Evolutionary conservation across 306 rosid species (phyloP).

Genomic region (Cercis canadensis): DNA sequence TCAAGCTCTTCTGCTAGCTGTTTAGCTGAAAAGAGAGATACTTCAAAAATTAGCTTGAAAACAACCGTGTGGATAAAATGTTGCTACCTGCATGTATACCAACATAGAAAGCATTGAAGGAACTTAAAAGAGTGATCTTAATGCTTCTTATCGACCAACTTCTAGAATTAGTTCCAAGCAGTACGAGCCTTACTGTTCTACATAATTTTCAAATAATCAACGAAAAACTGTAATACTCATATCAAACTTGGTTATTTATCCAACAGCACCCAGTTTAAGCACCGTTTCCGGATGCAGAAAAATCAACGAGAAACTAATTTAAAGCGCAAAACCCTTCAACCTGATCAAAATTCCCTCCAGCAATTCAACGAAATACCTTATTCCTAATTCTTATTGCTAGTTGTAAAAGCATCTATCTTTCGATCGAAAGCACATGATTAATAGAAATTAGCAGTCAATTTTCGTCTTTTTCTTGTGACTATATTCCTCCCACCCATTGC

Average conservation of each 20-base stretch:
- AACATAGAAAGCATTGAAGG: neutral
- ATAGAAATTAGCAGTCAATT: neutral
- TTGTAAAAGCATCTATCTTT: neutral
- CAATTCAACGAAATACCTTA: neutral
- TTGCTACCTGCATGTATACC: neutral
- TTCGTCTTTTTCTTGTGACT: neutral
- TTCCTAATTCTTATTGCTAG: neutral
- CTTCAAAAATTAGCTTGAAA: neutral
- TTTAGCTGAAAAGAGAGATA: constrained; percentile 51
- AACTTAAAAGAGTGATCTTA: neutral
- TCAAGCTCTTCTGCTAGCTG: constrained; percentile 73
- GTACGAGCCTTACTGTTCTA: neutral
- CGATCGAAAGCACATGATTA: neutral
- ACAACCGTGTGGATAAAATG: neutral
- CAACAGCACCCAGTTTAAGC: neutral
- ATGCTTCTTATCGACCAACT: neutral
- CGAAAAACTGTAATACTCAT: neutral
- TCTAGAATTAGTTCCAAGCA: neutral
- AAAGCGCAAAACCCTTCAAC: constrained; percentile 9
- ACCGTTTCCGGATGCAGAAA: neutral
- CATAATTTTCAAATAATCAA: neutral
- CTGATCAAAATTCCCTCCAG: constrained; percentile 2
- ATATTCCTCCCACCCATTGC: neutral
- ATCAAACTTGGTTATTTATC: no score
- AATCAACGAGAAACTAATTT: constrained; percentile 11